phyloP scores from a whole-genome alignment of 441 rosid genomes.

The Croton laevigatus region DNA sequence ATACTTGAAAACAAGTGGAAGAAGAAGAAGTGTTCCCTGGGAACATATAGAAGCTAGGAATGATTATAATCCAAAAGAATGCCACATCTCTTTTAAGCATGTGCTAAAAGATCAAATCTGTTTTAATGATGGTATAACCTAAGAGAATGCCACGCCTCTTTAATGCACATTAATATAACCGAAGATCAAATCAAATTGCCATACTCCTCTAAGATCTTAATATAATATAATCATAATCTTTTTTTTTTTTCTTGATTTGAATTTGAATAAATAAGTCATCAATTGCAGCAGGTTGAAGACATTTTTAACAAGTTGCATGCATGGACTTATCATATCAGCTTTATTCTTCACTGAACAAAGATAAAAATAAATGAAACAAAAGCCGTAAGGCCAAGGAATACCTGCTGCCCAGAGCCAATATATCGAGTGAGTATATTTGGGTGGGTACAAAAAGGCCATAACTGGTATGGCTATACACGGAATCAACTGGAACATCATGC shows the following conservation, averaged over 20 bases:
- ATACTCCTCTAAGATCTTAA: neutral
- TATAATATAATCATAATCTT: neutral
- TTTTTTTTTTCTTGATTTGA: neutral
- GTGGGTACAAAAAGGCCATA: conserved; percentile 56
- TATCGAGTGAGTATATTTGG: conserved; percentile 72
- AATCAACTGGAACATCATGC: conserved; percentile 86
- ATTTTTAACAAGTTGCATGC: neutral
- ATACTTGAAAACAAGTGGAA: neutral
- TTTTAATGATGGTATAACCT: too few relatives aligned
- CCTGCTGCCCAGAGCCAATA: conserved; percentile 86
- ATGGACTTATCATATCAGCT: neutral
- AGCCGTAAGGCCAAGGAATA: conserved; percentile 18
- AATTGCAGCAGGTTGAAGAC: neutral
- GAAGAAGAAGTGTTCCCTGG: neutral
- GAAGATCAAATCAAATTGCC: neutral
- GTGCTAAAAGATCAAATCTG: too few relatives aligned
- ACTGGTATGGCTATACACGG: conserved; percentile 66
- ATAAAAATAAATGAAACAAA: neutral
- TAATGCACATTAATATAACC: neutral
- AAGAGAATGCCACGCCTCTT: neutral
- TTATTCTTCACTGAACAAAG: neutral
- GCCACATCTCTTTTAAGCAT: neutral
- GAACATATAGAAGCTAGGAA: neutral
- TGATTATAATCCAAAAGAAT: neutral
- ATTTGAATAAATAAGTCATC: neutral